Conservation (phyloP, 2,329 filamentous ascomycete genomes). For the Scedosporium apiospermum region DNA sequence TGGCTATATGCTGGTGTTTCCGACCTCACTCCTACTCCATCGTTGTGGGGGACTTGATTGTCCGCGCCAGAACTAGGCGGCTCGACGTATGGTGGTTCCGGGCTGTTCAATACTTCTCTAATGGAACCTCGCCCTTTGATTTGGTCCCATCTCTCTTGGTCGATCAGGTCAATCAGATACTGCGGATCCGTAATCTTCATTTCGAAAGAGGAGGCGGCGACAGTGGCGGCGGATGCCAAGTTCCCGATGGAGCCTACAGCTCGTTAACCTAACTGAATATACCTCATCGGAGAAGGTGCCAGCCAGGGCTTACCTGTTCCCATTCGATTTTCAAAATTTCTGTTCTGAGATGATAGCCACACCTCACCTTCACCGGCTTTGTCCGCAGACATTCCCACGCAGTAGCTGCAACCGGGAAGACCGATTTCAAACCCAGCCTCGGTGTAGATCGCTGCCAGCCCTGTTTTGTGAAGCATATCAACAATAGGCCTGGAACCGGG, state of each 20-base stretch:
- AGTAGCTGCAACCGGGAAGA: slow-evolving; percentile 31
- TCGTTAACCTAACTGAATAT: too few relatives aligned
- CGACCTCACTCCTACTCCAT: too few relatives aligned
- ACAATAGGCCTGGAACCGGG: slow-evolving; percentile 12
- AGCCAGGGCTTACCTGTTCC: slow-evolving; percentile 14
- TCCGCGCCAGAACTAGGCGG: not conserved
- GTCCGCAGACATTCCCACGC: slow-evolving; percentile 32
- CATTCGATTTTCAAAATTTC: slow-evolving; percentile 35
- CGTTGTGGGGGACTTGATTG: not conserved
- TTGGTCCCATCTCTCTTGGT: not conserved
- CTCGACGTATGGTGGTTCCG: not conserved
- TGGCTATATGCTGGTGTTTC: too few relatives aligned
- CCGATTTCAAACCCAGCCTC: slow-evolving; percentile 29
- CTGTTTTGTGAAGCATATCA: slow-evolving; percentile 19
- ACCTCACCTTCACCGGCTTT: slow-evolving; percentile 25
- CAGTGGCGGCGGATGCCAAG: slow-evolving; percentile 32
- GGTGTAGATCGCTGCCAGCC: slow-evolving; percentile 26
- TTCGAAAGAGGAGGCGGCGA: slow-evolving; percentile 34
- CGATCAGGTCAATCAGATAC: not conserved
- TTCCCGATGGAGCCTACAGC: slow-evolving; percentile 22
- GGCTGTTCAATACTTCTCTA: not conserved
- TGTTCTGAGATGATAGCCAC: slow-evolving; percentile 32
- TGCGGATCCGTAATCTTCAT: slow-evolving; percentile 32
- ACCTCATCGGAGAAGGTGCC: too few relatives aligned
- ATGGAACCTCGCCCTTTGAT: not conserved